Percentiles rank a stretch among this genome's conserved stretches.
phyloP scores from a whole-genome alignment of 2,329 filamentous ascomycete species.

The Fusarium liriodendri region DNA sequence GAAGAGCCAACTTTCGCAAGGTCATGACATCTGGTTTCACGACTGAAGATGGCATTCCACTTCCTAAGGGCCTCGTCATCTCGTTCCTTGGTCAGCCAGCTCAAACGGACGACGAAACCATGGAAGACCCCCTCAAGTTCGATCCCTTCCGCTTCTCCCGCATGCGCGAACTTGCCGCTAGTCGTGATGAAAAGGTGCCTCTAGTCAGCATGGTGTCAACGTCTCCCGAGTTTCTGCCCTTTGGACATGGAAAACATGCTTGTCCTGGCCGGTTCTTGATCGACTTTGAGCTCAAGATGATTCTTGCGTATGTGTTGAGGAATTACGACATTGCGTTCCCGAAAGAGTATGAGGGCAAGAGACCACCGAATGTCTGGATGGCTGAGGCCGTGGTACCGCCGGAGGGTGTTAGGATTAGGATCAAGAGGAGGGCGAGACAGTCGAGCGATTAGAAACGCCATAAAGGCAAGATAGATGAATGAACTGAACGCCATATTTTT shows the following conservation, averaged over 20 bases:
- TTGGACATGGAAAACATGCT: slow-evolving; percentile 51
- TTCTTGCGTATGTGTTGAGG: slow-evolving; percentile 35
- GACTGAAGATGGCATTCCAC: slow-evolving; percentile 46
- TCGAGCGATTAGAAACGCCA: too few relatives aligned
- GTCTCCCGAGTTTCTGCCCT: slow-evolving; percentile 45
- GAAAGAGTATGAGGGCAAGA: slow-evolving; percentile 31
- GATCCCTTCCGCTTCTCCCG: slow-evolving; percentile 57
- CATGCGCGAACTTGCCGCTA: slow-evolving; percentile 43
- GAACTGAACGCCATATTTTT: too few relatives aligned
- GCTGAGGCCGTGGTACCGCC: slow-evolving; percentile 36
- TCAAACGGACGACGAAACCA: slow-evolving; percentile 45
- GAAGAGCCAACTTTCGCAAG: slow-evolving; percentile 44
- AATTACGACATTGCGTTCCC: slow-evolving; percentile 39
- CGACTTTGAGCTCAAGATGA: slow-evolving; percentile 50
- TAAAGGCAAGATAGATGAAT: too few relatives aligned
- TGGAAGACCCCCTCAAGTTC: slow-evolving; percentile 51
- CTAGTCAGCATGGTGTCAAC: slow-evolving; percentile 30
- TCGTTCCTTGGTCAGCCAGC: slow-evolving; percentile 48
- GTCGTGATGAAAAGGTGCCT: slow-evolving; percentile 18
- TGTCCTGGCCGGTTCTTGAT: slow-evolving; percentile 47
- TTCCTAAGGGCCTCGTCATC: slow-evolving; percentile 48
- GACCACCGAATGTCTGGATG: slow-evolving; percentile 35
- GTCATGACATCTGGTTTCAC: slow-evolving; percentile 44
- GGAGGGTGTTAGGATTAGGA: slow-evolving; percentile 24
- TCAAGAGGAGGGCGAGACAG: slow-evolving; percentile 22